These are phyloP conservation scores for Scenedesmus sp. DNA, from an alignment of 163 green algal species.

Conservation along the genomic window DNA sequence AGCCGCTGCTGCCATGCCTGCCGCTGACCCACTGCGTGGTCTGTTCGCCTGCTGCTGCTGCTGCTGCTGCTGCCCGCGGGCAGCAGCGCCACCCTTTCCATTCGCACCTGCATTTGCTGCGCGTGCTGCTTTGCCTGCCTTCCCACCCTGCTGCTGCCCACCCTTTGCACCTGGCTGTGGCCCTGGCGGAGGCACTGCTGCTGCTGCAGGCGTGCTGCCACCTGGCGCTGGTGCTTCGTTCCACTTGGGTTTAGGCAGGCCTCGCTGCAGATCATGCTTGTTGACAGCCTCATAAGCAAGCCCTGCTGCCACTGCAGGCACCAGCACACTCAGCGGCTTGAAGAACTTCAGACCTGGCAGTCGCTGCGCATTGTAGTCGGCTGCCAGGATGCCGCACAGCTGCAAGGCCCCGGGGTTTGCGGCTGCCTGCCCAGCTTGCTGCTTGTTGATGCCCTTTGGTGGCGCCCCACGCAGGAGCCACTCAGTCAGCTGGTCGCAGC, in stretches of 20 bases:
- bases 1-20: constrained; percentile 19
- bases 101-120: background rate
- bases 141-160: background rate
- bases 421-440: background rate
- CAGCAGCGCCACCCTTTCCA: background rate
- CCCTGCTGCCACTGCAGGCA: constrained; percentile 33
- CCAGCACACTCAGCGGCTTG: constrained; percentile 37
- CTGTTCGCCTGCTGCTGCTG: constrained; percentile 19
- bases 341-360: constrained; percentile 55
- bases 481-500: constrained; percentile 23
- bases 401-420: constrained; percentile 21
- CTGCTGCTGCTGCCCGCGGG: background rate
- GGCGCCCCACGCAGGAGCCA: constrained; percentile 37
- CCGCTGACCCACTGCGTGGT: background rate
- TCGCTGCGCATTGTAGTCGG: constrained; percentile 57
- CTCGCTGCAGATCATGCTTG: constrained; percentile 54
- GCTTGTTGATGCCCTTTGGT: constrained; percentile 49
- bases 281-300: constrained; percentile 46
- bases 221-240: constrained; percentile 35
- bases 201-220: background rate
- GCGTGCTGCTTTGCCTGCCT: background rate
- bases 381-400: constrained; percentile 32
- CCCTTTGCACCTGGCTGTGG: background rate
- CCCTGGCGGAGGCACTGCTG: background rate
- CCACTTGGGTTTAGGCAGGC: constrained; percentile 36